These are phyloP conservation scores for Tricladium varicosporioides DNA, from an alignment of 2,329 filamentous ascomycete species.

Conservation along the genomic window DNA sequence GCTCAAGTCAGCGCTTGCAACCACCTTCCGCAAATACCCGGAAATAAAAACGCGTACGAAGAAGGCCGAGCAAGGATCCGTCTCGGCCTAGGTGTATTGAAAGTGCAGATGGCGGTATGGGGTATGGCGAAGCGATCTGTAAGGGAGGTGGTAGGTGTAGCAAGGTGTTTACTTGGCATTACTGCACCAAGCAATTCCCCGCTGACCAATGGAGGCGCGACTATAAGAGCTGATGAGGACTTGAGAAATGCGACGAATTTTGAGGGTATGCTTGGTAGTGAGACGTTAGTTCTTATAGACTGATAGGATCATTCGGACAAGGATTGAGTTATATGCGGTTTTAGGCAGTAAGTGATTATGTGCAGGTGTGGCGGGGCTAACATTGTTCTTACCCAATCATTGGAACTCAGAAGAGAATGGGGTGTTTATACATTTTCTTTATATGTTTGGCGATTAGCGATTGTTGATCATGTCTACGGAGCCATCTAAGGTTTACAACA, in stretches of 20 bases:
- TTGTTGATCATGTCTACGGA: too few species aligned
- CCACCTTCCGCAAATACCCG: constrained; percentile 34
- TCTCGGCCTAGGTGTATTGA: constrained; percentile 57
- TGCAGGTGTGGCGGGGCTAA: too few species aligned
- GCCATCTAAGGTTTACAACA: too few species aligned
- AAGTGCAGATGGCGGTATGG: constrained; percentile 53
- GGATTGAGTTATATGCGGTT: background rate
- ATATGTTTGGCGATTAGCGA: too few species aligned
- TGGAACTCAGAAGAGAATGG: too few species aligned
- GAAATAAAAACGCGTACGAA: constrained; percentile 38
- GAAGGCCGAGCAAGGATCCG: constrained; percentile 52
- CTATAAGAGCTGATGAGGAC: background rate
- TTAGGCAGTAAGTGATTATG: too few species aligned
- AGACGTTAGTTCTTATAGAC: constrained; percentile 1
- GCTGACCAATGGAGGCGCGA: background rate
- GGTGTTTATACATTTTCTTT: too few species aligned
- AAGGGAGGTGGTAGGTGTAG: constrained; percentile 55
- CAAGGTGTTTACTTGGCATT: constrained; percentile 43
- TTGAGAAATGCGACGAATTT: background rate
- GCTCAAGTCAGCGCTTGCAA: constrained; percentile 60
- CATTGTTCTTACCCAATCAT: too few species aligned
- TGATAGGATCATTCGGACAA: background rate
- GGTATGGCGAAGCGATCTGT: constrained; percentile 54
- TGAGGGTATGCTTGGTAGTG: background rate
- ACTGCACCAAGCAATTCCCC: too few species aligned